Base-by-base conservation (phyloP, 176 grass and related monocot genomes). In the Hsuehochloa calcarea region DNA sequence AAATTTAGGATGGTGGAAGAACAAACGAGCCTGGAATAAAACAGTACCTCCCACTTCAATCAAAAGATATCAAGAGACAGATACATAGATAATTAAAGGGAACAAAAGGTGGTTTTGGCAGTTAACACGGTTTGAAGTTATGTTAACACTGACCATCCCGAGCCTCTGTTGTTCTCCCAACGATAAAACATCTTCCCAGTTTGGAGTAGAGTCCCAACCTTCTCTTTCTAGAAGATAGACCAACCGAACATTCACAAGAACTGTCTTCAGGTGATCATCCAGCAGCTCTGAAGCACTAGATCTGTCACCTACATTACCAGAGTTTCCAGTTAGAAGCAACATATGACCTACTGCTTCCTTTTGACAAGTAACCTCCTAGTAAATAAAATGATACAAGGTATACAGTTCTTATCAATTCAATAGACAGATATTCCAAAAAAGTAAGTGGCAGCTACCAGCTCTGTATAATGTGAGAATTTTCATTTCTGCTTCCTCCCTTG, bases 131-230 rank as follows among this genome's bases (percentile, higher is more conserved):
- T 10, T 65, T 84, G 34, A 27, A 80, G 65, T 52, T n/a, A 35
- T 70, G 68, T 41, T 15, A 54, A 74, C 38, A 88, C 88, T 81
- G 27, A 98, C 96, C 96, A 98, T 98, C 80, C 93, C 96, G 15
- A 98, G 93, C 86, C 96, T 94, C 76, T 95, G 96, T 65, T 98
- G 96, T 67, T 98, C 96, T 73, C 96, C 96, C 76, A 98, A 79
- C 0, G 96, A 98, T 37, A 98, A 80, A 88, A 94, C 83, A 79
- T 98, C 91, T 88, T 98, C 96, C 93, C 95, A 95, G 62, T 95
- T 98, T 66, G 90, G 85, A 81, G 88, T 89, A 81, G 96, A 90
- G 89, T 98, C 91, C 96, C 93, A 98, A 14, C 96, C 91, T 98
- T 95, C 96, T 60, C 96, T 95, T 41, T 96, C 93, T 66, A 98